Conservation (phyloP, 768 basidiomycete species). For the Mycena epipterygia region DNA sequence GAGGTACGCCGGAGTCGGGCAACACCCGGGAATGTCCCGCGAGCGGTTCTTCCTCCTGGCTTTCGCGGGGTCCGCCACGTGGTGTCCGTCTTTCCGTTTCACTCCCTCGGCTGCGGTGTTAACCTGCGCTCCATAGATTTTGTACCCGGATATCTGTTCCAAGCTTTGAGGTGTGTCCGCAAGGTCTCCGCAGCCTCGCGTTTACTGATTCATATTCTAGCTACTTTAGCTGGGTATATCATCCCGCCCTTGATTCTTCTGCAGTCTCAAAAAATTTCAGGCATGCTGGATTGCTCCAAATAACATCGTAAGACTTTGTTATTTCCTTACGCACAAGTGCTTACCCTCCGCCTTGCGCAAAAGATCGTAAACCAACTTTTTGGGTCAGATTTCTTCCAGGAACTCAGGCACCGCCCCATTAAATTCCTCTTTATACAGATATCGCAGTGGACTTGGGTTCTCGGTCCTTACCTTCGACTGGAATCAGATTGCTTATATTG, state of each 20-base stretch:
- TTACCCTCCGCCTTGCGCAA: slow-evolving; percentile 7
- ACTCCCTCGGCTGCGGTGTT: not conserved
- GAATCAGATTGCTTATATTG: slow-evolving; percentile 79
- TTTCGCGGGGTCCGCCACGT: slow-evolving; percentile 60
- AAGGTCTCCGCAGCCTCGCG: not conserved
- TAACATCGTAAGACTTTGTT: slow-evolving; percentile 57
- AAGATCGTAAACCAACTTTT: slow-evolving; percentile 66
- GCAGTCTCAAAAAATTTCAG: slow-evolving; percentile 43
- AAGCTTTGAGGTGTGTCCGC: slow-evolving; percentile 62
- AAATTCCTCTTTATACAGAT: slow-evolving; percentile 43
- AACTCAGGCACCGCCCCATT: not conserved
- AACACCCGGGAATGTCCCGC: slow-evolving; percentile 66
- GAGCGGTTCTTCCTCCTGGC: slow-evolving; percentile 72
- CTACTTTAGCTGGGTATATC: slow-evolving; percentile 63
- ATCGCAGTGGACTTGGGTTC: slow-evolving; percentile 66
- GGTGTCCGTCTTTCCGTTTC: slow-evolving; percentile 53
- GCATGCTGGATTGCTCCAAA: slow-evolving; percentile 76
- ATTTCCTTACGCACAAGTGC: not conserved
- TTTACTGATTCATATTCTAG: slow-evolving; percentile 40
- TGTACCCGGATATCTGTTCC: slow-evolving; percentile 74
- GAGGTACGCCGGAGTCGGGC: slow-evolving; percentile 67
- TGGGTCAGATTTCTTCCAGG: slow-evolving; percentile 51
- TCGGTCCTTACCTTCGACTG: slow-evolving; percentile 70
- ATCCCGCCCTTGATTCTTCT: not conserved
- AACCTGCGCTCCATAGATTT: slow-evolving; percentile 54